Evolutionary conservation across 1,284 basidiomycete genomes (phyloP).

Genomic region (Dichomitus squalens): DNA sequence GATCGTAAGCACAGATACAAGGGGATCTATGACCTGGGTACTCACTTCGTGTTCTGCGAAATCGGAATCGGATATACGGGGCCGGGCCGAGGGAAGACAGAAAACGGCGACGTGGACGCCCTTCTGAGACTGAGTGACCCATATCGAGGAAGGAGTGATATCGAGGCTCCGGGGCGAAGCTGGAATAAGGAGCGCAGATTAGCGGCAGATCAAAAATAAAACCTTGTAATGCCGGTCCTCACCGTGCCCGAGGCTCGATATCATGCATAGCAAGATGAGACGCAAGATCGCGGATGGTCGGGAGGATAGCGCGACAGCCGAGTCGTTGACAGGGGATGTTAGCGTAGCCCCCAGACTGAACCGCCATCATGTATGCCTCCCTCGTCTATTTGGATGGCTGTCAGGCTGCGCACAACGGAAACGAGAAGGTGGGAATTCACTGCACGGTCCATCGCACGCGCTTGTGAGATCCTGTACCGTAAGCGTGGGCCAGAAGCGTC

Average conservation of each 20-base stretch:
- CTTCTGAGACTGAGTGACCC: conserved; percentile 16
- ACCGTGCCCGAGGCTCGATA: conserved; percentile 32
- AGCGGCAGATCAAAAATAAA: background rate
- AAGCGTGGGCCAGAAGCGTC: conserved; percentile 15
- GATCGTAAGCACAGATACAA: background rate
- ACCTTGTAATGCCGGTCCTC: background rate
- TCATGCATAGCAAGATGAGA: conserved; percentile 65
- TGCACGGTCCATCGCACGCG: conserved; percentile 40
- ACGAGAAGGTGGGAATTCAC: conserved; percentile 32
- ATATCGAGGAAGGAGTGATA: conserved; percentile 20
- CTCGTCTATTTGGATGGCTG: conserved; percentile 33
- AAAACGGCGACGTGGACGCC: background rate
- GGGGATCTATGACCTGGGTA: too few relatives aligned
- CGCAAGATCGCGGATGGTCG: conserved; percentile 49
- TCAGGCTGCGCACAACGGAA: background rate
- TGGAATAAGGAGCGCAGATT: background rate
- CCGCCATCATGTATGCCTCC: conserved; percentile 45
- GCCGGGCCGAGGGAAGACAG: conserved; percentile 12
- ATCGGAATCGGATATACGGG: conserved; percentile 13
- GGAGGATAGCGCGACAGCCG: conserved; percentile 52
- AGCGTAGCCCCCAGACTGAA: conserved; percentile 30
- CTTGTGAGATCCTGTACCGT: conserved; percentile 33
- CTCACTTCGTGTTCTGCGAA: conserved; percentile 10
- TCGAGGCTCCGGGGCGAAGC: conserved; percentile 1
- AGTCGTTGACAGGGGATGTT: conserved; percentile 50